Evolutionary conservation across 306 rosid species (phyloP).

Genomic region (Morella rubra): DNA sequence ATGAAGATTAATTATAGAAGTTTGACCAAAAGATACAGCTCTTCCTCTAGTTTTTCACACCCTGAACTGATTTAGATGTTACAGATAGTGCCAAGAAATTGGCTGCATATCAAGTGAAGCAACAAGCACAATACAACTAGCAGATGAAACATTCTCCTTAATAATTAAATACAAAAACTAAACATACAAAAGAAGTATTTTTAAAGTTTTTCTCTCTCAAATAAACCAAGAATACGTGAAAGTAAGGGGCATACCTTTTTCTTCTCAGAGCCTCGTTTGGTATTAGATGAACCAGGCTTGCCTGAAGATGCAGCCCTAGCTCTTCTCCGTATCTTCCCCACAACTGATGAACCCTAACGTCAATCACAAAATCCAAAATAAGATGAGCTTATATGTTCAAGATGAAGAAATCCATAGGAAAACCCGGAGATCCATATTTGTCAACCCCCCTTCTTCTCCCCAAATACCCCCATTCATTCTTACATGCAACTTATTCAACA

Average conservation of each 20-base stretch:
- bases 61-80: background rate
- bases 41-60: background rate
- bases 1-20: background rate
- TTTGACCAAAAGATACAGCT: background rate
- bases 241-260: constrained; percentile 54
- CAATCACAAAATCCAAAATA: constrained; percentile 21
- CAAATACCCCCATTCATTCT: no score
- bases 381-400: constrained; percentile 17
- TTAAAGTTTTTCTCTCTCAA: background rate
- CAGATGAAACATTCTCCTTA: background rate
- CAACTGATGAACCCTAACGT: constrained; percentile 63
- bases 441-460: background rate
- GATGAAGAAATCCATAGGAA: background rate
- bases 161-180: background rate
- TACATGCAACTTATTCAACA: background rate
- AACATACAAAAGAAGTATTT: constrained; percentile 1
- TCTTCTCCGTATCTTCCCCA: constrained; percentile 73
- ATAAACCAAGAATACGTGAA: background rate
- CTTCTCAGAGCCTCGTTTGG: constrained; percentile 73
- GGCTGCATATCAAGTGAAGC: background rate
- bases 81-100: background rate
- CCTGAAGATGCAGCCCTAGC: constrained; percentile 49
- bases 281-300: constrained; percentile 51
- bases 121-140: background rate
- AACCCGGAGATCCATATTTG: background rate